Conservation (phyloP, 768 basidiomycete species). For the Boletales sp. region DNA sequence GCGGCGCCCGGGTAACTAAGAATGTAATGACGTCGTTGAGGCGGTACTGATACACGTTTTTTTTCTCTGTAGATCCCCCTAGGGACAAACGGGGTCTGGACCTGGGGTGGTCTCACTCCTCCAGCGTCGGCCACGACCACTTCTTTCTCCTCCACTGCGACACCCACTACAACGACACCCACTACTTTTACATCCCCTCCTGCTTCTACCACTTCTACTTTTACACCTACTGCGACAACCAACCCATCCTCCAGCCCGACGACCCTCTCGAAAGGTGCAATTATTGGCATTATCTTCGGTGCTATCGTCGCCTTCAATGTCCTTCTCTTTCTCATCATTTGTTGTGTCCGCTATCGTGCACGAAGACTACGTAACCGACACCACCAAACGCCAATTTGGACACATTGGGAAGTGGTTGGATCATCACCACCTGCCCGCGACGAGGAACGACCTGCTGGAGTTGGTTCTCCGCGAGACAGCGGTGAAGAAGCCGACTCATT, state of each 20-base stretch:
- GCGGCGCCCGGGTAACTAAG: neutral
- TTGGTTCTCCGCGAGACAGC: conserved; percentile 65
- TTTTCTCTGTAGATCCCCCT: conserved; percentile 62
- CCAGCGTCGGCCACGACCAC: conserved; percentile 44
- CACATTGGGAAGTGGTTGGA: conserved; percentile 44
- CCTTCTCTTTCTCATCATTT: conserved; percentile 45
- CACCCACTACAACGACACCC: conserved; percentile 29
- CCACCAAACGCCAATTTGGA: conserved; percentile 33
- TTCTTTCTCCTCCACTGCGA: conserved; percentile 21
- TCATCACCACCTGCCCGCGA: conserved; percentile 20
- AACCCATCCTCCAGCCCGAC: conserved; percentile 27
- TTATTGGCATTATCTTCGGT: conserved; percentile 39
- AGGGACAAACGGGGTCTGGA: conserved; percentile 56
- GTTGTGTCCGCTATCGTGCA: conserved; percentile 30
- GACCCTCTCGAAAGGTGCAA: conserved; percentile 25
- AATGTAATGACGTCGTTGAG: conserved; percentile 9
- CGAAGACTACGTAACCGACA: conserved; percentile 15
- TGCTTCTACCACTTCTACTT: conserved; percentile 13
- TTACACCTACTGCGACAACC: conserved; percentile 24
- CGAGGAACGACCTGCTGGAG: conserved; percentile 45
- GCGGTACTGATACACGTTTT: conserved; percentile 8
- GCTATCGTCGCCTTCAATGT: conserved; percentile 56
- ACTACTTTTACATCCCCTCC: conserved; percentile 26
- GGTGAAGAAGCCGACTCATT: conserved; percentile 71
- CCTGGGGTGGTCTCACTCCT: conserved; percentile 69